phyloP scores from a whole-genome alignment of 768 basidiomycete genomes.

The Dioszegia crocea region DNA sequence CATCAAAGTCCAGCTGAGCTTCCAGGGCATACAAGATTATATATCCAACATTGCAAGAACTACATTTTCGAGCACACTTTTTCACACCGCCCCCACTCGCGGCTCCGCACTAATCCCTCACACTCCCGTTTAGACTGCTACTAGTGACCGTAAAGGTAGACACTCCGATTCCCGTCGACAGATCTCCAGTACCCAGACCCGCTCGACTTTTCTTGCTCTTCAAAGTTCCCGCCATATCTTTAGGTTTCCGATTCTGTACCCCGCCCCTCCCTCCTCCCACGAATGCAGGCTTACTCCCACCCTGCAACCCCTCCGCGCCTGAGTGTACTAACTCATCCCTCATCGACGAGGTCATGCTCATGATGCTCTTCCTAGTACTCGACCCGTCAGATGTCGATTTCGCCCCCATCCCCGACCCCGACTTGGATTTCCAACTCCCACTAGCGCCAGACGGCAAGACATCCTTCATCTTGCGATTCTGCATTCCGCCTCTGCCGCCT shows the following conservation, averaged over 20 bases:
- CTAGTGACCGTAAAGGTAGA: not conserved
- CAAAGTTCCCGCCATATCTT: not conserved
- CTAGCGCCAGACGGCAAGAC: not conserved
- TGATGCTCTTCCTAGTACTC: not conserved
- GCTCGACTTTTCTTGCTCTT: not conserved
- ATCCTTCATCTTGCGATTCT: not conserved
- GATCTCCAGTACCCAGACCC: not conserved
- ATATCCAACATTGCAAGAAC: too few relatives aligned
- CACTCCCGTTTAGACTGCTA: not conserved
- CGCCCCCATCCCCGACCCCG: not conserved
- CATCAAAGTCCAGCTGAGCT: too few relatives aligned
- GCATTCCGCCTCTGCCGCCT: not conserved
- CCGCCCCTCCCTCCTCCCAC: constrained; percentile 4
- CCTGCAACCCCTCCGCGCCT: not conserved
- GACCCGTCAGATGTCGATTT: not conserved
- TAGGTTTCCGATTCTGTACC: constrained; percentile 3
- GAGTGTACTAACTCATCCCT: not conserved
- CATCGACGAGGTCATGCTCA: not conserved
- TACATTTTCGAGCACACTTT: too few relatives aligned
- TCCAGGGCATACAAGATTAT: too few relatives aligned
- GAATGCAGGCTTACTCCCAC: not conserved
- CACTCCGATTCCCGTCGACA: constrained; percentile 2
- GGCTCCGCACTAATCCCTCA: not conserved
- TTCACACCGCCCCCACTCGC: not conserved
- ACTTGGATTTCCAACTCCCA: not conserved